Conservation (phyloP, 1,139 yeast genomes). For the Kodamaea anthophila region DNA sequence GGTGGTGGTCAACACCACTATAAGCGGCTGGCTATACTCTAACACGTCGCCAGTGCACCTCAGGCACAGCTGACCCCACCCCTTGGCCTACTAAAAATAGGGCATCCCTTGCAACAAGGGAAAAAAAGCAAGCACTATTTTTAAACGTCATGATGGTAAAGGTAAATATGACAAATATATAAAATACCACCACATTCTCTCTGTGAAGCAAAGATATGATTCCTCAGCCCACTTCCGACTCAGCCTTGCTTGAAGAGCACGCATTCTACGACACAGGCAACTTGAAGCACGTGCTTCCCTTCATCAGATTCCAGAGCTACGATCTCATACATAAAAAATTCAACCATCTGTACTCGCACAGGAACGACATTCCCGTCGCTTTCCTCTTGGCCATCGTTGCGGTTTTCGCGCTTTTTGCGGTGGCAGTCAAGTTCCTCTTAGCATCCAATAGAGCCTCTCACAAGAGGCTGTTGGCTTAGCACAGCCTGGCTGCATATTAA, state of each 20-base stretch:
- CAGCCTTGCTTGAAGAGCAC: constrained; percentile 22
- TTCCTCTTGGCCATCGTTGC: constrained; percentile 1
- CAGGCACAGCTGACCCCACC: no score
- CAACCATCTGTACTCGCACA: constrained; percentile 7
- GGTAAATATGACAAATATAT: no score
- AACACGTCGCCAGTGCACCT: no score
- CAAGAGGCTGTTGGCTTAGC: constrained; percentile 3
- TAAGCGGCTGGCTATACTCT: no score
- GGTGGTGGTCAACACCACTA: no score
- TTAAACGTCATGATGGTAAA: no score
- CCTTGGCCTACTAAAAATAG: no score
- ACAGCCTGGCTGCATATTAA: no score
- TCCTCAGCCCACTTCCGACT: constrained; percentile 19
- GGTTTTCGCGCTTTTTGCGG: constrained; percentile 1
- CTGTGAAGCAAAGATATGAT: no score
- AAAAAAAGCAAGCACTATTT: no score
- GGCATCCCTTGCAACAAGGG: no score
- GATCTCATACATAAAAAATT: constrained; percentile 8
- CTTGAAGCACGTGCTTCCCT: constrained; percentile 14
- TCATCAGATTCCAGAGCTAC: constrained; percentile 14
- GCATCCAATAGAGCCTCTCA: neutral
- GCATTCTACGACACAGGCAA: constrained; percentile 24
- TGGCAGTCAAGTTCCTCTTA: neutral
- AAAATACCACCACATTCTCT: no score
- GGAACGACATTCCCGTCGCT: constrained; percentile 1